Evolutionary conservation across 78 protist species (phyloP).

Genomic region (Mastigamoeba balamuthi): DNA sequence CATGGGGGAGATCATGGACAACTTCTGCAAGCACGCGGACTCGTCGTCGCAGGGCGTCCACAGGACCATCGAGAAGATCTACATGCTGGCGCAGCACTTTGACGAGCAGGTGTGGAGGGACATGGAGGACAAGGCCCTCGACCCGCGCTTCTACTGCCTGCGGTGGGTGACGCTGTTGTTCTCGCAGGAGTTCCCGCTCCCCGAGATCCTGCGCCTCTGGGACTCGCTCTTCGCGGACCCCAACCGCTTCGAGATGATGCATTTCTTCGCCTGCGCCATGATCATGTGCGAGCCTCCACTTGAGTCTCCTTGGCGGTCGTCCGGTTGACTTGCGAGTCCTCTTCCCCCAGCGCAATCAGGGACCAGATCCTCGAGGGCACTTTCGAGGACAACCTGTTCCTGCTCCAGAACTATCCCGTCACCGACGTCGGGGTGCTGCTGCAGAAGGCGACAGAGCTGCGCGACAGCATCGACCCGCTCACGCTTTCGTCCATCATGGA

Average conservation of each 20-base stretch:
- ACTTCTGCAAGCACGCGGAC: slow-evolving; percentile 48
- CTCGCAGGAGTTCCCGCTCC: slow-evolving; percentile 69
- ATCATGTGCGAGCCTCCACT: slow-evolving; percentile 31
- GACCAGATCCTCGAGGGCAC: slow-evolving; percentile 25
- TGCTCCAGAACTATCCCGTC: slow-evolving; percentile 44
- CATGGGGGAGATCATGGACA: slow-evolving; percentile 54
- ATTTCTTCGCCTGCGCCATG: slow-evolving; percentile 59
- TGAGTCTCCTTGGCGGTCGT: background rate
- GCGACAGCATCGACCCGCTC: no score
- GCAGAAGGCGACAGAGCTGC: no score
- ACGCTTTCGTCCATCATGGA: no score
- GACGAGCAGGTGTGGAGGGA: slow-evolving; percentile 38
- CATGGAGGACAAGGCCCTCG: no score
- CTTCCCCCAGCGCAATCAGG: background rate
- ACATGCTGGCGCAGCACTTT: background rate
- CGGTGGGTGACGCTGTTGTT: slow-evolving; percentile 70
- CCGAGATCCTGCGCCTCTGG: slow-evolving; percentile 71
- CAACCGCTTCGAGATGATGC: slow-evolving; percentile 45
- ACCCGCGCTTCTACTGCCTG: no score
- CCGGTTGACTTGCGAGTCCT: background rate
- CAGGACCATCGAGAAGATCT: slow-evolving; percentile 10
- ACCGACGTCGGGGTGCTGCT: no score
- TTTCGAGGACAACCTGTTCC: slow-evolving; percentile 36
- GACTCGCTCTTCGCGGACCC: slow-evolving; percentile 64
- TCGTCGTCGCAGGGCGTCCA: slow-evolving; percentile 25